These are phyloP conservation scores for Lomentospora prolificans DNA, from an alignment of 2,329 filamentous ascomycete genomes.

Conservation along the genomic window DNA sequence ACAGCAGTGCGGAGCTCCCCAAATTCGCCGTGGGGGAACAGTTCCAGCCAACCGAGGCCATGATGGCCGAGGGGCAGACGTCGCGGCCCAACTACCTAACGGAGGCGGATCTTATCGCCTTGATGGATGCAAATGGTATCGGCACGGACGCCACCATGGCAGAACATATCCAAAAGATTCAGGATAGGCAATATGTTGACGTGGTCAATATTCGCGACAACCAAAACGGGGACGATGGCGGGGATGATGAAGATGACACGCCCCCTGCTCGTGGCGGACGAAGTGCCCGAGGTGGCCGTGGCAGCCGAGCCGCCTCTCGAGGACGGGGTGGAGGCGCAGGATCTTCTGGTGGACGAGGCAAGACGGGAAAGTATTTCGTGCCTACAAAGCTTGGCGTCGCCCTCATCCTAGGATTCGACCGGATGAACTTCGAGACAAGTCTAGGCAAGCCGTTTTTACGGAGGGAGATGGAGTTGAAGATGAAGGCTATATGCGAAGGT, in stretches of 20 bases:
- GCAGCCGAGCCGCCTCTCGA: conserved; percentile 35
- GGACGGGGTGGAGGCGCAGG: conserved; percentile 31
- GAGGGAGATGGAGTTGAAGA: conserved; percentile 95
- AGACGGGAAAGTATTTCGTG: conserved; percentile 72
- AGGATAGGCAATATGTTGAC: conserved; percentile 77
- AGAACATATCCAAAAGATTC: conserved; percentile 94
- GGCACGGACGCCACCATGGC: conserved; percentile 99
- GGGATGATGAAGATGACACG: conserved; percentile 24
- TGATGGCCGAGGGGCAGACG: conserved; percentile 87
- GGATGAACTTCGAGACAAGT: conserved; percentile 85
- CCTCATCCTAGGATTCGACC: conserved; percentile 87
- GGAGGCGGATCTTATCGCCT: conserved; percentile 85
- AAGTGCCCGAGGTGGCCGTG: conserved; percentile 34
- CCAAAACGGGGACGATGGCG: conserved; percentile 28
- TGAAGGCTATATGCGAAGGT: conserved; percentile 94
- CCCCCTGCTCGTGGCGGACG: conserved; percentile 22
- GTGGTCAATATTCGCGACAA: conserved; percentile 39
- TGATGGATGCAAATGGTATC: conserved; percentile 98
- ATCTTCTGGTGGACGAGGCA: conserved; percentile 31
- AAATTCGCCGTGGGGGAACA: conserved; percentile 67
- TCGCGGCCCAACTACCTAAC: conserved; percentile 77
- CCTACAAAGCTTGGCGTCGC: conserved; percentile 87
- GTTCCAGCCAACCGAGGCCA: conserved; percentile 81
- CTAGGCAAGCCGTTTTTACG: conserved; percentile 91
- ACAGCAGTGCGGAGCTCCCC: conserved; percentile 73